Evolutionary conservation across 768 basidiomycete species (phyloP), one percentile per base, ranked within the genome.

Genomic region (Macrolepiota albuminosa): DNA sequence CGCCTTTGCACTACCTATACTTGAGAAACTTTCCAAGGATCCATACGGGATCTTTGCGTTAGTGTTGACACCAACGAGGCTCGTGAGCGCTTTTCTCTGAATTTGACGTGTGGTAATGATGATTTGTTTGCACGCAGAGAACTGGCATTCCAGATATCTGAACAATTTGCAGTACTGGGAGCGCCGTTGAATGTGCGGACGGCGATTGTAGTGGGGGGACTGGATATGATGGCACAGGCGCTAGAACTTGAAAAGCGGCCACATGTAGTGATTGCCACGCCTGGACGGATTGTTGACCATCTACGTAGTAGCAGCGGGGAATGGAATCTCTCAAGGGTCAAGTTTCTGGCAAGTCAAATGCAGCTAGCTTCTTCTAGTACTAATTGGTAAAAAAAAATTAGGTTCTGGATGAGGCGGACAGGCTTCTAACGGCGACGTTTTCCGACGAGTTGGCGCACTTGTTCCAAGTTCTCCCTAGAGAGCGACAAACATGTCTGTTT

Each of bases 151-250:
- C 97, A 99, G 69, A 94, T 99, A 53, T 84, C 95, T 2, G 96
- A 98, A 63, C 97, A 99, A 70, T 98, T 98, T 71, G 85, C 87
- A 2, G 95, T 95, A 6, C 80, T 99, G 2, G 96, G 97, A 29
- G 79, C 84, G 18, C 78, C 93, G 11, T 74, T 97, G 60, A 93
- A 88, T 67, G 73, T 93, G 51, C 86, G 86, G 34, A 96, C 94
- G 9, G 84, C 89, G 10, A 94, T 98, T 8, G 78, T 98, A 36
- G 95, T 98, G 2, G 97, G 97, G 18, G 97, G 97, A 6, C 96
- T 99, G 93, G 97, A 99, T 67, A 96, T 96, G 88, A 93, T 97
- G 80, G 71, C 85, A 1, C 97, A 99, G 70, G 93, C 96, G 0
- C 77, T 92, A 18, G 94, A 95, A 67, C 83, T 99, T 14, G 80